Base-by-base conservation (phyloP, 2,329 filamentous ascomycete genomes). In the Pseudogymnoascus sp. region DNA sequence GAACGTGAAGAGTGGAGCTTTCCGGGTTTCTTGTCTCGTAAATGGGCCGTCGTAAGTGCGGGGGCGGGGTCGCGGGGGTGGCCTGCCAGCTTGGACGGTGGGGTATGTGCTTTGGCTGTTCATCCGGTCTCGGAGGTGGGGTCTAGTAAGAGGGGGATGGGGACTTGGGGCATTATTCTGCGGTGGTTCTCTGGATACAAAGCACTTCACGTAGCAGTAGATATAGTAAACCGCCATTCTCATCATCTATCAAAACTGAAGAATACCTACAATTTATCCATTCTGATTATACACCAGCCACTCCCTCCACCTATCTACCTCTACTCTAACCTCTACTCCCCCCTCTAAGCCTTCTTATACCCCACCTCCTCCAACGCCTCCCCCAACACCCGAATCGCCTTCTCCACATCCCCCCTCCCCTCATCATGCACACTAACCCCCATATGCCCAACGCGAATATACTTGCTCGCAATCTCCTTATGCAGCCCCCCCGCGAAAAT, bases 361-460 rank as follows among this genome's bases (percentile, higher is more conserved):
- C 52, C 52, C 10, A 19, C 14, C 52, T 59, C 52, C 52, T 59
- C 35, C 16, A 59, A 23, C 52, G 52, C 52, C 16, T 59, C 52
- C 3, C 52, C 52, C 52, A 59, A 14, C 5, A 12, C 52, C 16
- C 11, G 35, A 38, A 59, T 59, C 10, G 52, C 52, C 52, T 59
- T 59, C 31, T 33, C 35, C 31, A 59, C 35, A 59, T 59, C 52
- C 16, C 52, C 52, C 35, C 52, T 59, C 29, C 35, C 52, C 52
- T n/a, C 52, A 38, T 59, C 35, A 33, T 8, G 16, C 14, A 92
- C 89, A 73, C 89, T 94, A 66, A 97, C 91, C 69, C 94, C 94
- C 94, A 99, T 99, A 76, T 97, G 94, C 45, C 94, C 94, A 71
- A 99, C 94, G 29, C 94, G 86, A 69, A 99, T 90, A 75, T 99